Conservation (phyloP, 2,329 filamentous ascomycete genomes). For the Penicillium fuscoglaucum region DNA sequence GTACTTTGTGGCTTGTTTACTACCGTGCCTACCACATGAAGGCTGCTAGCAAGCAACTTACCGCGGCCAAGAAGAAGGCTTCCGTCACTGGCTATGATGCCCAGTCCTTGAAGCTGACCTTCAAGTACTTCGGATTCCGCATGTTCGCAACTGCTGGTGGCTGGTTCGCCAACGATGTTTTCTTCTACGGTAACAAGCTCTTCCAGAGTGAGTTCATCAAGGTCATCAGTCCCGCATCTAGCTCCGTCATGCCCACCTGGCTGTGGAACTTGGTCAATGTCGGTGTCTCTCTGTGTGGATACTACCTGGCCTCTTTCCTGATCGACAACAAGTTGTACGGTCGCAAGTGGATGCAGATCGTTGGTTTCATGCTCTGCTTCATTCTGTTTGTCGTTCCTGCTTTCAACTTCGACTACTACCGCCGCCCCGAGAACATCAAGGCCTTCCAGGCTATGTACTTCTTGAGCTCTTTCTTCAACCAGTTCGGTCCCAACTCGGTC, state of each 20-base stretch:
- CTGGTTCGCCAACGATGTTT: slow-evolving; percentile 97
- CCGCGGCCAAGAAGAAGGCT: slow-evolving; percentile 77
- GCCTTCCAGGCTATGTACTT: slow-evolving; percentile 99
- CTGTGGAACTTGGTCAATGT: slow-evolving; percentile 92
- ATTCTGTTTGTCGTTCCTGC: slow-evolving; percentile 89
- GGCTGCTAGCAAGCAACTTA: slow-evolving; percentile 78
- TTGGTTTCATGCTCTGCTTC: slow-evolving; percentile 92
- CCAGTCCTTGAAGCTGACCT: slow-evolving; percentile 74
- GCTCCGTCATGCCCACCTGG: slow-evolving; percentile 82
- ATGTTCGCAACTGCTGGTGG: slow-evolving; percentile 80
- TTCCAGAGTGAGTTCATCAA: slow-evolving; percentile 90
- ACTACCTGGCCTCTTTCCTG: slow-evolving; percentile 84
- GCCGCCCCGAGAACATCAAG: slow-evolving; percentile 67
- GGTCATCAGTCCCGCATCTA: slow-evolving; percentile 68
- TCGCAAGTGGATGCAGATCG: slow-evolving; percentile 92
- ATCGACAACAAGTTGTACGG: slow-evolving; percentile 98
- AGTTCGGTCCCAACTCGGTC: slow-evolving; percentile 94
- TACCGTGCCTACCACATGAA: slow-evolving; percentile 96
- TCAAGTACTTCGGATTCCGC: slow-evolving; percentile 81
- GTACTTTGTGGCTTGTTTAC: slow-evolving; percentile 93
- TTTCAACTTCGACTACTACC: slow-evolving; percentile 86
- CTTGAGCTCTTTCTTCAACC: slow-evolving; percentile 97
- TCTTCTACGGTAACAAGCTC: slow-evolving; percentile 99
- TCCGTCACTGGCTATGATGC: slow-evolving; percentile 91
- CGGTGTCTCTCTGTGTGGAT: slow-evolving; percentile 78